These are phyloP conservation scores for Boletellus ananiceps DNA, from an alignment of 768 basidiomycete genomes.

Conservation along the genomic window DNA sequence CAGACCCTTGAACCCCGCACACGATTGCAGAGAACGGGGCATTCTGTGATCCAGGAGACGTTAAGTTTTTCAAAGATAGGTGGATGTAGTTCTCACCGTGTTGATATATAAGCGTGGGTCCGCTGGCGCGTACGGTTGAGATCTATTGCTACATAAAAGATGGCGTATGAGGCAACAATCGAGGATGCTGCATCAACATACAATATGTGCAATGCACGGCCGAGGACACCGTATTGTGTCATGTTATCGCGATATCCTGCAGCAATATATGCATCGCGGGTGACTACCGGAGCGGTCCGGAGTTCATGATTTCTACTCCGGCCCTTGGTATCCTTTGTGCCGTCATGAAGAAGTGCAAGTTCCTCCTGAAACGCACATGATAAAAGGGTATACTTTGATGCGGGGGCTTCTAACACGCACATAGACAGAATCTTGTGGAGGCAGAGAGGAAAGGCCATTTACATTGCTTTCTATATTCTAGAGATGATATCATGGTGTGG, in stretches of 20 bases:
- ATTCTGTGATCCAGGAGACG: slow-evolving; percentile 40
- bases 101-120: slow-evolving; percentile 64
- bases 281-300: slow-evolving; percentile 48
- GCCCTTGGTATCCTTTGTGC: slow-evolving; percentile 11
- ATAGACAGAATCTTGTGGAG: slow-evolving; percentile 14
- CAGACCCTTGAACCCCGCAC: slow-evolving; percentile 74
- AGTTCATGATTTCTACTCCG: slow-evolving; percentile 31
- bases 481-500: background rate
- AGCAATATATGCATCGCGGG: slow-evolving; percentile 43
- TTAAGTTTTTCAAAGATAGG: background rate
- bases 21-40: slow-evolving; percentile 71
- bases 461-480: slow-evolving; percentile 6
- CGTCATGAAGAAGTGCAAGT: slow-evolving; percentile 30
- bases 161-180: background rate
- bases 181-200: slow-evolving; percentile 23
- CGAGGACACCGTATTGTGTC: slow-evolving; percentile 62
- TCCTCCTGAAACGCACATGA: slow-evolving; percentile 22
- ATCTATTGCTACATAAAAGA: slow-evolving; percentile 29
- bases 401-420: slow-evolving; percentile 16
- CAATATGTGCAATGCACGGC: slow-evolving; percentile 44
- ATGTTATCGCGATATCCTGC: slow-evolving; percentile 31
- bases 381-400: background rate
- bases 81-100: slow-evolving; percentile 40
- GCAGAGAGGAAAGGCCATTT: slow-evolving; percentile 4
- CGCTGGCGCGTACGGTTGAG: slow-evolving; percentile 25